Percentiles rank a stretch among this genome's conserved stretches.
phyloP scores from a whole-genome alignment of 768 basidiomycete species.

The Chlorophyllum brunneum region DNA sequence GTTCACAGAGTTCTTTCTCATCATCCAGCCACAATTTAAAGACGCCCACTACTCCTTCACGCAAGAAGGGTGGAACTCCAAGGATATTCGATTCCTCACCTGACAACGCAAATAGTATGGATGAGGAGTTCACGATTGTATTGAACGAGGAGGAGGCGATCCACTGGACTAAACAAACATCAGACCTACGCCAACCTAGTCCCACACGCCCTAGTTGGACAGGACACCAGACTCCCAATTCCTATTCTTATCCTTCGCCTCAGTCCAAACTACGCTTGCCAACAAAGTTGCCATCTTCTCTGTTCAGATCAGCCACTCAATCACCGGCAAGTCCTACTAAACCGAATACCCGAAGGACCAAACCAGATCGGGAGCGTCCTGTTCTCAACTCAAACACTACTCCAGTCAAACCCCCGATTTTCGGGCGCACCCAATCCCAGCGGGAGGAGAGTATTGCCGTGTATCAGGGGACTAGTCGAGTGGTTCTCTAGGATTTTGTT shows the following conservation, averaged over 20 bases:
- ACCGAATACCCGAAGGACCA: background rate
- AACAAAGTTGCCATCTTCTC: background rate
- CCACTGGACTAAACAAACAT: conserved; percentile 10
- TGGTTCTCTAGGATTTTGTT: background rate
- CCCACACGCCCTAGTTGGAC: conserved; percentile 6
- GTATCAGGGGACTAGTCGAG: background rate
- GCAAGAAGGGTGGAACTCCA: background rate
- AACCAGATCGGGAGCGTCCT: background rate
- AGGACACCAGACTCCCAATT: background rate
- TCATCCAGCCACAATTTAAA: background rate
- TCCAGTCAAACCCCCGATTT: background rate
- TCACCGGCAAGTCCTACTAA: conserved; percentile 3
- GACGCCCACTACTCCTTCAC: conserved; percentile 1
- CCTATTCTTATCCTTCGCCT: background rate
- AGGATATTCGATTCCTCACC: background rate
- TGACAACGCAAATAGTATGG: background rate
- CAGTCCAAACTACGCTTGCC: background rate
- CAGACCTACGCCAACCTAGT: conserved; percentile 8
- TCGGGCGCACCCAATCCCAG: background rate
- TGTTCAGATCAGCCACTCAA: background rate
- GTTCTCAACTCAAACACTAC: background rate
- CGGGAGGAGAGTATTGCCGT: background rate
- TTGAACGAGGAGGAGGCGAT: conserved; percentile 7
- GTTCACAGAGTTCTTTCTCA: conserved; percentile 4
- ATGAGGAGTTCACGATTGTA: conserved; percentile 8